These are phyloP conservation scores for Pseudocercospora fijiensis DNA, from an alignment of 2,329 filamentous ascomycete species.

Conservation along the genomic window DNA sequence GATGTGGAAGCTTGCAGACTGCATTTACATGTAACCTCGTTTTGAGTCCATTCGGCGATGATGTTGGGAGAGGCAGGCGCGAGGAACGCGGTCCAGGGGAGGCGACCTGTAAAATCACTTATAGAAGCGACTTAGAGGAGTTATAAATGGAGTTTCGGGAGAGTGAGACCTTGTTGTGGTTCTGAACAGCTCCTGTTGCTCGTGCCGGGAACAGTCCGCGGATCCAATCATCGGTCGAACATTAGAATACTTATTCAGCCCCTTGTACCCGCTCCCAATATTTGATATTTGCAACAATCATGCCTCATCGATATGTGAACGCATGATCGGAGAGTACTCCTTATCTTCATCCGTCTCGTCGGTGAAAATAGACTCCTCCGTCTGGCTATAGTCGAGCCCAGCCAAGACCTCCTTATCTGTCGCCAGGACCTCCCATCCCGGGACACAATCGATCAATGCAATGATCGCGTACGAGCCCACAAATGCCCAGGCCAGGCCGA, in stretches of 20 bases:
- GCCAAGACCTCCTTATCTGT: slow-evolving; percentile 45
- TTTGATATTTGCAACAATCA: neutral
- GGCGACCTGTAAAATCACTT: too few relatives aligned
- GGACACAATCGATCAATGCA: slow-evolving; percentile 54
- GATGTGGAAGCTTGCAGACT: neutral
- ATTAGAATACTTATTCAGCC: neutral
- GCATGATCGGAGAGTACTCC: slow-evolving; percentile 15
- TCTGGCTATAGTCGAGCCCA: slow-evolving; percentile 18
- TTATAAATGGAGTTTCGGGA: too few relatives aligned
- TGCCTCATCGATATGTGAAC: slow-evolving; percentile 4
- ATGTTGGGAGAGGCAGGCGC: neutral
- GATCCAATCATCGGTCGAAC: neutral
- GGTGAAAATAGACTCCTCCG: slow-evolving; percentile 15
- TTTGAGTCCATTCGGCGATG: neutral
- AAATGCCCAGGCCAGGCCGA: slow-evolving; percentile 55
- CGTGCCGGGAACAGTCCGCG: neutral
- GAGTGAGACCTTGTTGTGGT: neutral
- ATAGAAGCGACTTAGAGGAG: too few relatives aligned
- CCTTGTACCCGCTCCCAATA: neutral
- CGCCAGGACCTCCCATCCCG: slow-evolving; percentile 54
- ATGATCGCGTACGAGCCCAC: slow-evolving; percentile 51
- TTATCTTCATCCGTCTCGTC: slow-evolving; percentile 15
- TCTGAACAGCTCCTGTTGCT: neutral
- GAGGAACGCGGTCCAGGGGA: too few relatives aligned
- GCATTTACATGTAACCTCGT: neutral